Evolutionary conservation across 2,329 filamentous ascomycete species (phyloP).

Genomic region (Aspergillaceae sp.): DNA sequence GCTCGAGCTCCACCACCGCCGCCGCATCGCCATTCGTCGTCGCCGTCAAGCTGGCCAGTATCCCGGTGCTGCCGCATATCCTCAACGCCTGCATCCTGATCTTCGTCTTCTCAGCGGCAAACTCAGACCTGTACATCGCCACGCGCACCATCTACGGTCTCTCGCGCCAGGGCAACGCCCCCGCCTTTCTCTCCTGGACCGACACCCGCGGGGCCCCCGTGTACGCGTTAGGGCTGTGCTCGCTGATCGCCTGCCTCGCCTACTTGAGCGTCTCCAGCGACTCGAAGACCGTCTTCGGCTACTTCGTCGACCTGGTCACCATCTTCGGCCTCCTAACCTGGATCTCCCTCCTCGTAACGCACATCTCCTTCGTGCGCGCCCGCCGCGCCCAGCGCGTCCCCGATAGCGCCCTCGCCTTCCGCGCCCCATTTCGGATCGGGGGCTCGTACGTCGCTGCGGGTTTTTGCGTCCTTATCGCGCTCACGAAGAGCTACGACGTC

Average conservation of each 20-base stretch:
- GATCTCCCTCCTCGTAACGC: slow-evolving; percentile 60
- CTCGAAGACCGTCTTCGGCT: slow-evolving; percentile 50
- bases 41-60: slow-evolving; percentile 57
- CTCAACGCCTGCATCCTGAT: slow-evolving; percentile 66
- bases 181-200: slow-evolving; percentile 61
- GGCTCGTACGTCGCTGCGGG: slow-evolving; percentile 61
- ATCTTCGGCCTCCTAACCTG: slow-evolving; percentile 60
- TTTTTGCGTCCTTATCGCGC: slow-evolving; percentile 62
- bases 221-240: slow-evolving; percentile 53
- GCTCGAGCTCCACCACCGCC: slow-evolving; percentile 39
- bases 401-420: slow-evolving; percentile 51
- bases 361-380: slow-evolving; percentile 58
- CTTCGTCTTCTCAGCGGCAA: slow-evolving; percentile 69
- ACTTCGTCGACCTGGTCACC: slow-evolving; percentile 60
- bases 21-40: slow-evolving; percentile 67
- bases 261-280: slow-evolving; percentile 57
- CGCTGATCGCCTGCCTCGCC: slow-evolving; percentile 57
- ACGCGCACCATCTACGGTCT: slow-evolving; percentile 66
- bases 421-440: slow-evolving; percentile 60
- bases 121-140: slow-evolving; percentile 70
- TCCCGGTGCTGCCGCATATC: slow-evolving; percentile 56
- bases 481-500: slow-evolving; percentile 76
- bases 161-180: slow-evolving; percentile 62
- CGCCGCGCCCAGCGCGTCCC: slow-evolving; percentile 53
- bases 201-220: slow-evolving; percentile 64